Evolutionary conservation across 2,329 filamentous ascomycete species (phyloP), one percentile per base, ranked within the genome.

Genomic region (Penicillium vulpinum): DNA sequence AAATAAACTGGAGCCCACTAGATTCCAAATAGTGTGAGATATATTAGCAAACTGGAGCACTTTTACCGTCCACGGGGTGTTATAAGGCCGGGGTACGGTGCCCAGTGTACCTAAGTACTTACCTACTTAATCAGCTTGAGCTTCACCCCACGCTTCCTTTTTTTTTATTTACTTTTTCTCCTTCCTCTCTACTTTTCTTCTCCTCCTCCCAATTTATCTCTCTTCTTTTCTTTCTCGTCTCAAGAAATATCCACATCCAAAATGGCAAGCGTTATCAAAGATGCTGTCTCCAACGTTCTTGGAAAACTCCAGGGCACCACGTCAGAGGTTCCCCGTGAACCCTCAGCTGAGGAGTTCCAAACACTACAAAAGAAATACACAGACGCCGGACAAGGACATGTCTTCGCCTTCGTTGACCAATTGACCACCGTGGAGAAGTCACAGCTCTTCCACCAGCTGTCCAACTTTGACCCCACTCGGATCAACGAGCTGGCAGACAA

Each of bases 401-500:
- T 95, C 62, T 91, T 95, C 70, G 82, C 88, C 56, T 97, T 92
- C 78, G 96, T 90, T 80, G 91, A 97, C 71, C 84, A 87, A 61
- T 87, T 99, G 61, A 81, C 81, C 61, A 77, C 82, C 18, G 76
- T 82, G 51, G 91, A 97, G 63, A 91, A 96, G 79, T 86, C 87
- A 43, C 75, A 82, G 9, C 85, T 99, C 56, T 96, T 87, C 81
- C 79, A 88, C 69, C 94, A 97, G 78, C 84, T 97, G 59, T 83
- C 84, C 62, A 82, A 81, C 70, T 91, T 97, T 79, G 86, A 97
- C 73, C 92, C 93, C 55, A 82, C 84, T 57, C 85, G 90, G 78
- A 93, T 97, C 84, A 96, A 94, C 80, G 84, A 88, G 67, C 88
- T 97, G 75, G 88, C 90, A 70, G 80, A 93, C 65, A 87, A 85